Evolutionary conservation across 306 rosid species (phyloP).

Genomic region (Cucurbita argyrosperma): DNA sequence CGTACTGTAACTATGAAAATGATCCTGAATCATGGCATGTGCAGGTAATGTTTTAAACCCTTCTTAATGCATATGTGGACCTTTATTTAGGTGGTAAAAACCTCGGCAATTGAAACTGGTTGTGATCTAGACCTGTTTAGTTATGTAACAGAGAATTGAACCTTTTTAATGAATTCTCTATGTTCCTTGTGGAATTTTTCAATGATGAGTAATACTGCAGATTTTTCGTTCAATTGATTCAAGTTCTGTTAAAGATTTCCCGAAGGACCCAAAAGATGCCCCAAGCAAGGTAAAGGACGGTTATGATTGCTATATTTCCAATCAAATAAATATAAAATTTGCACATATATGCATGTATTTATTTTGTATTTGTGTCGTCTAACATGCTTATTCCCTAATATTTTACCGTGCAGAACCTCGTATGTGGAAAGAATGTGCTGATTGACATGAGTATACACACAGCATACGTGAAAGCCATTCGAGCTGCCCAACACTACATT

Average conservation of each 20-base stretch:
- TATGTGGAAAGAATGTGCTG: slow-evolving; percentile 88
- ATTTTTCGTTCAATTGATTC: slow-evolving; percentile 94
- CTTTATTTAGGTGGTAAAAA: not conserved
- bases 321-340: not conserved
- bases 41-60: slow-evolving; percentile 38
- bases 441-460: slow-evolving; percentile 99
- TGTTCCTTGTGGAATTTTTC: not conserved
- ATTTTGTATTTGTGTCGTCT: not conserved
- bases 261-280: slow-evolving; percentile 75
- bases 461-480: slow-evolving; percentile 90
- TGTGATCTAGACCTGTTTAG: not conserved
- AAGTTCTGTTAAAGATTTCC: slow-evolving; percentile 71
- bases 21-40: slow-evolving; percentile 92
- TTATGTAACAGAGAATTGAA: not conserved
- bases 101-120: not conserved
- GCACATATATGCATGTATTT: not conserved
- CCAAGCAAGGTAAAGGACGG: slow-evolving; percentile 37
- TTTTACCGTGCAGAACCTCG: slow-evolving; percentile 51
- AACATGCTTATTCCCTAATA: slow-evolving; percentile 11
- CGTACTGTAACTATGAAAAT: slow-evolving; percentile 22
- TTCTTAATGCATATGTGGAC: not conserved
- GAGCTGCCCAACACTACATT: slow-evolving; percentile 87
- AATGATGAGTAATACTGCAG: slow-evolving; percentile 30
- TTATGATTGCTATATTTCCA: slow-evolving; percentile 13
- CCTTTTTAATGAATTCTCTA: not conserved